These are phyloP conservation scores for Solanum sitiens DNA, from an alignment of 257 asterid genomes.

Conservation along the genomic window DNA sequence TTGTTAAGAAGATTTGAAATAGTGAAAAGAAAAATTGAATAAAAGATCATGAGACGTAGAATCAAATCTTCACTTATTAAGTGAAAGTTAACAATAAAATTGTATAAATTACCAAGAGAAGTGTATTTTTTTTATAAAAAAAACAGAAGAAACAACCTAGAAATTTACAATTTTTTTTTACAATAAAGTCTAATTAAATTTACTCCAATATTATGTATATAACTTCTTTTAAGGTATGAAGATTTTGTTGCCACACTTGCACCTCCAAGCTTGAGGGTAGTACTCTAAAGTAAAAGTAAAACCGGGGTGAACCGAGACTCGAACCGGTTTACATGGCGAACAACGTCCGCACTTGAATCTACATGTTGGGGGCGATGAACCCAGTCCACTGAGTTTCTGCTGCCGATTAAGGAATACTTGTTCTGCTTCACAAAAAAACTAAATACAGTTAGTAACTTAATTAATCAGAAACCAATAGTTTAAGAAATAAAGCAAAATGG, in stretches of 20 bases:
- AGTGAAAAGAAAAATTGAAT: neutral
- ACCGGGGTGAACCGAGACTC: neutral
- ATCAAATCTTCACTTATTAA: too few species aligned
- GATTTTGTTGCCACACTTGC: constrained; percentile 22
- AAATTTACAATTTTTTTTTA: neutral
- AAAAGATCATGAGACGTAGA: neutral
- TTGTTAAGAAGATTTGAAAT: neutral
- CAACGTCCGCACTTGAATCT: neutral
- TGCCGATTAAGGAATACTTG: neutral
- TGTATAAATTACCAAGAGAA: too few species aligned
- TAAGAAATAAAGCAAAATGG: neutral
- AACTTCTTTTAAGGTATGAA: constrained; percentile 11
- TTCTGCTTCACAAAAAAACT: neutral
- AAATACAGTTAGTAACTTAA: neutral
- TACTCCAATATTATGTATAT: neutral
- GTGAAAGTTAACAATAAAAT: too few species aligned
- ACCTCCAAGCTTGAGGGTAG: constrained; percentile 34
- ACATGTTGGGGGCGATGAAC: constrained; percentile 3
- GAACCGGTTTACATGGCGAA: neutral
- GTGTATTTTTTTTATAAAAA: neutral
- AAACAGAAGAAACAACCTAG: neutral
- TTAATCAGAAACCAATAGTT: neutral
- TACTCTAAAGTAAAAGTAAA: neutral
- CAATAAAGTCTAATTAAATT: neutral
- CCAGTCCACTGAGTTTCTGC: neutral